Percentiles rank a stretch among this genome's conserved stretches.
phyloP scores from a whole-genome alignment of 164 flowering plant genomes.

The Taxillus chinensis region DNA sequence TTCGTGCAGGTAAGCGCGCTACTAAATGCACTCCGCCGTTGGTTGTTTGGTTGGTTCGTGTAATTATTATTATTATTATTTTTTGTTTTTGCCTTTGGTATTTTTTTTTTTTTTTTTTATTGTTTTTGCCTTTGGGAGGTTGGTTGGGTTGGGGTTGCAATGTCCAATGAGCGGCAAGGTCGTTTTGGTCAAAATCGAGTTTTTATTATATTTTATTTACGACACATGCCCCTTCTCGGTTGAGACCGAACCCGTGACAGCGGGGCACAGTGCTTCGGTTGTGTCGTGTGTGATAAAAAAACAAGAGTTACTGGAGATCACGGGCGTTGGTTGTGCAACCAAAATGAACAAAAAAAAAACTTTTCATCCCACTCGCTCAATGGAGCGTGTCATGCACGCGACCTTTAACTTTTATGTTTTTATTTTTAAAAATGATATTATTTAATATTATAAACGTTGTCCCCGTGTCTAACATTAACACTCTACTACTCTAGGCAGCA shows the following conservation, averaged over 20 bases:
- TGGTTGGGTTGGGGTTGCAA: neutral
- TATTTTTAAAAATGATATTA: no score
- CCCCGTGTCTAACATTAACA: no score
- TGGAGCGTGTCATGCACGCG: no score
- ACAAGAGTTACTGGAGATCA: neutral
- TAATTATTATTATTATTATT: no score
- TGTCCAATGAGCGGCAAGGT: neutral
- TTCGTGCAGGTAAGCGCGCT: slow-evolving; percentile 43
- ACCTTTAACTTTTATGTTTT: no score
- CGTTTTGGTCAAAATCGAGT: neutral
- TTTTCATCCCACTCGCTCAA: no score
- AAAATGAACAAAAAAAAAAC: neutral
- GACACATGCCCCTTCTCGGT: neutral
- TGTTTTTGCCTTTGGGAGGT: neutral
- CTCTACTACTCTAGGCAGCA: no score
- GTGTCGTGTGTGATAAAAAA: neutral
- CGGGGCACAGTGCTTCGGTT: neutral
- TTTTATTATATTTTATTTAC: no score
- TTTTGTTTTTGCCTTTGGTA: neutral
- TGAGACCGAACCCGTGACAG: slow-evolving; percentile 1
- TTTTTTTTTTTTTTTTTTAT: no score
- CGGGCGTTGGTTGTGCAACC: neutral
- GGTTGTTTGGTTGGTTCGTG: neutral
- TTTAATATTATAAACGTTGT: no score
- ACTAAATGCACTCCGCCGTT: neutral